Percentiles rank a stretch among this genome's conserved stretches.
phyloP scores from a whole-genome alignment of 257 asterid genomes.

The Nicotiana sylvestris region DNA sequence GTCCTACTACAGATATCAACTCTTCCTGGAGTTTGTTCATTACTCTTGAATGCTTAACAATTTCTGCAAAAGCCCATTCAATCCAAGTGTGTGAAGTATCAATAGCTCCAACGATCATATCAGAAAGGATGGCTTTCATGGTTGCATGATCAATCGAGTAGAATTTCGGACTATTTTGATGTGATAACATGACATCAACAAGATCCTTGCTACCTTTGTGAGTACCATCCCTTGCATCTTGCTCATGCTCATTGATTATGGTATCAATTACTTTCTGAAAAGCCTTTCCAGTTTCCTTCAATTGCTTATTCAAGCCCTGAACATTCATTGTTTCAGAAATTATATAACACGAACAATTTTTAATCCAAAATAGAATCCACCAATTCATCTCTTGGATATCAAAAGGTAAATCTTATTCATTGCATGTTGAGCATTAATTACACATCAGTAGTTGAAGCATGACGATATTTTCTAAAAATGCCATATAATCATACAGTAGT shows the following conservation, averaged over 20 bases:
- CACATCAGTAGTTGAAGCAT: no score
- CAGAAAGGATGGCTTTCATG: slow-evolving; percentile 13
- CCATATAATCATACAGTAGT: no score
- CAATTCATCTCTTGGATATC: no score
- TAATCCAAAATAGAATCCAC: neutral
- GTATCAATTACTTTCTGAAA: neutral
- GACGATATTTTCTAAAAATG: no score
- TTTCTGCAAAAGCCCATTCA: slow-evolving; percentile 14
- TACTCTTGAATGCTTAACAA: slow-evolving; percentile 2
- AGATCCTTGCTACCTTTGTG: slow-evolving; percentile 2
- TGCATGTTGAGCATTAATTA: no score
- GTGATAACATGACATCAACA: slow-evolving; percentile 4
- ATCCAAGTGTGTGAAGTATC: slow-evolving; percentile 18
- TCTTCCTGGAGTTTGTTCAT: slow-evolving; percentile 12
- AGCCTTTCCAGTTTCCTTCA: neutral
- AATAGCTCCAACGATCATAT: slow-evolving; percentile 13
- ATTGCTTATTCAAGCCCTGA: slow-evolving; percentile 7
- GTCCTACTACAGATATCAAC: neutral
- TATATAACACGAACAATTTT: neutral
- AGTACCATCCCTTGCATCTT: neutral
- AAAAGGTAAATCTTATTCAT: no score
- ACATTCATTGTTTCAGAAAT: neutral
- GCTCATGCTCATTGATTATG: slow-evolving; percentile 15
- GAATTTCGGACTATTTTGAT: neutral
- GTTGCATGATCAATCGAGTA: slow-evolving; percentile 2